phyloP scores from a whole-genome alignment of 2,329 filamentous ascomycete genomes.

The Magnaporthiopsis rhizophila region DNA sequence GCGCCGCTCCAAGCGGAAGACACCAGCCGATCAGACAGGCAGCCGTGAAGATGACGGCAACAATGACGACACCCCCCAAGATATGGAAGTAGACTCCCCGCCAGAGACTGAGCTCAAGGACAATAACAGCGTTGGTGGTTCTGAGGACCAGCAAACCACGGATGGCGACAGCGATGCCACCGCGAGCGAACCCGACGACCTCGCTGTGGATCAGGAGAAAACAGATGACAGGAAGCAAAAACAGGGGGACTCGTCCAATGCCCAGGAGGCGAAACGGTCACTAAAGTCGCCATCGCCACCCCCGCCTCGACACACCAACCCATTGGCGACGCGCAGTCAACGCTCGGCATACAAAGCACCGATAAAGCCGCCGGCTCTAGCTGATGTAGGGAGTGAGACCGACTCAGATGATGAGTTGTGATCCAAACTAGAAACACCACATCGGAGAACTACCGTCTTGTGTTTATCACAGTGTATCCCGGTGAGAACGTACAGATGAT shows the following conservation, averaged over 20 bases:
- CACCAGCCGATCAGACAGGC: slow-evolving; percentile 23
- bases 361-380: slow-evolving; percentile 14
- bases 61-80: slow-evolving; percentile 36
- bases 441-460: not conserved
- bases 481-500: not conserved
- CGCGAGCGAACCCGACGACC: slow-evolving; percentile 33
- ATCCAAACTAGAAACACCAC: not conserved
- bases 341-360: slow-evolving; percentile 5
- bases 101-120: slow-evolving; percentile 11
- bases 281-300: not conserved
- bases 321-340: slow-evolving; percentile 8
- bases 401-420: slow-evolving; percentile 51
- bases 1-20: slow-evolving; percentile 39
- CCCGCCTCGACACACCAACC: slow-evolving; percentile 2
- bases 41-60: slow-evolving; percentile 23
- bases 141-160: slow-evolving; percentile 27
- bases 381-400: slow-evolving; percentile 34
- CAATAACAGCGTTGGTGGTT: slow-evolving; percentile 19
- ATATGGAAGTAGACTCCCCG: slow-evolving; percentile 40
- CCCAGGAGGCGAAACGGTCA: not conserved
- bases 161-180: slow-evolving; percentile 37
- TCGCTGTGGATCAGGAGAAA: slow-evolving; percentile 10
- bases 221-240: not conserved
- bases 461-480: not conserved
- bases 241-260: not conserved